Conservation (phyloP, 2,329 filamentous ascomycete genomes). For the Diaporthe citrichinensis region DNA sequence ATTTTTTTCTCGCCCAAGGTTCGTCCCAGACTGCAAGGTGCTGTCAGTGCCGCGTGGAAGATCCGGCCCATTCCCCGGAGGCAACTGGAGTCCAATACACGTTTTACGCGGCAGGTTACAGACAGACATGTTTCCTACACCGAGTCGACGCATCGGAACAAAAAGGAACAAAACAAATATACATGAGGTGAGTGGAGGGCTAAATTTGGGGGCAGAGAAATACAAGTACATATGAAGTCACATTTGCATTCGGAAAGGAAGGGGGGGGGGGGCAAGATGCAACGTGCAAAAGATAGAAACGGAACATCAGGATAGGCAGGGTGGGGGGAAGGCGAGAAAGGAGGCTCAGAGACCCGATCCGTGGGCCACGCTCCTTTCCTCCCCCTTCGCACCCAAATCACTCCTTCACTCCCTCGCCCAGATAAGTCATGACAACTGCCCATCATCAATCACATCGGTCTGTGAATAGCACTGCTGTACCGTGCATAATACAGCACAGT, state of each 20-base stretch:
- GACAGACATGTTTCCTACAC: constrained; percentile 38
- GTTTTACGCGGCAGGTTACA: constrained; percentile 36
- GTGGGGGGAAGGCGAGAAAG: not conserved
- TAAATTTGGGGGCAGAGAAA: not conserved
- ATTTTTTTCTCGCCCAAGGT: not conserved
- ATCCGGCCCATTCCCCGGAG: constrained; percentile 31
- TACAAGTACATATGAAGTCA: not conserved
- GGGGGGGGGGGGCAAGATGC: constrained; percentile 16
- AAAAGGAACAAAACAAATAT: constrained; percentile 8
- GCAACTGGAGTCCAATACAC: constrained; percentile 1
- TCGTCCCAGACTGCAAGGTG: constrained; percentile 26
- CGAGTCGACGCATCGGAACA: constrained; percentile 24
- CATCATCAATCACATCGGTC: not conserved
- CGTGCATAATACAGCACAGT: not conserved
- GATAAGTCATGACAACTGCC: not conserved
- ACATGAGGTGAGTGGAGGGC: not conserved
- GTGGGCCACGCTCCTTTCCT: constrained; percentile 26
- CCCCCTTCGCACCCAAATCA: constrained; percentile 13
- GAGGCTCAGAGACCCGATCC: constrained; percentile 31
- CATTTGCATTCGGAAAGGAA: not conserved
- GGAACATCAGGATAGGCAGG: constrained; percentile 32
- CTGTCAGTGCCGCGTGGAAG: constrained; percentile 21
- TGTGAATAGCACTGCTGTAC: not conserved
- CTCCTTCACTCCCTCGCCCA: constrained; percentile 1
- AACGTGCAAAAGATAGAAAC: constrained; percentile 29